A percentile compares a stretch with the other conserved stretches of the same genome.
Evolutionary conservation across 2,329 filamentous ascomycete genomes (phyloP).

Genomic region (Cordyceps fumosorosea): DNA sequence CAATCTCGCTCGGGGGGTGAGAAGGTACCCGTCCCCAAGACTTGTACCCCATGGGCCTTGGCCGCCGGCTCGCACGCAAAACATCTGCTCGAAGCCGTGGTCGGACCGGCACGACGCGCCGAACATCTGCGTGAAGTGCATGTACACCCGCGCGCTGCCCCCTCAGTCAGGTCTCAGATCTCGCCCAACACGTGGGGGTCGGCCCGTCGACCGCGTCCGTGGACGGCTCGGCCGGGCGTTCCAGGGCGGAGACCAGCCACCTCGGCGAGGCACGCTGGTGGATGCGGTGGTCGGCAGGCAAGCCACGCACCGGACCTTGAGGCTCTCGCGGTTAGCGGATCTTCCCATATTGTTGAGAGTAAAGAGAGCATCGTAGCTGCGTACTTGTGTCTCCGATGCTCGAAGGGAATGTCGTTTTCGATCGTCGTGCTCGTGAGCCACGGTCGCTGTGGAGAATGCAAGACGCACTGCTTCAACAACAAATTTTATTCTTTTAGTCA

Average conservation of each 20-base stretch:
- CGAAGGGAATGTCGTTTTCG: conserved; percentile 44
- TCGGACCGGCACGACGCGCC: no score
- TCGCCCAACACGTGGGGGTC: conserved; percentile 55
- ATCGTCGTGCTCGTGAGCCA: conserved; percentile 46
- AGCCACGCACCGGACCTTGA: conserved; percentile 48
- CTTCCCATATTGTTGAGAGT: background rate
- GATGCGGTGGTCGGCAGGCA: conserved; percentile 55
- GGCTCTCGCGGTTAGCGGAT: background rate
- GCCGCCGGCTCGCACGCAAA: no score
- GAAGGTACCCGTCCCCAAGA: no score
- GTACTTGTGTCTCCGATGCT: conserved; percentile 40
- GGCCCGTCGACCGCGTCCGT: conserved; percentile 37
- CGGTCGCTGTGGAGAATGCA: conserved; percentile 20
- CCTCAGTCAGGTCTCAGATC: conserved; percentile 63
- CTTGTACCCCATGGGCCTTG: no score
- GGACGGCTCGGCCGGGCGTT: conserved; percentile 15
- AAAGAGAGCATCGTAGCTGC: background rate
- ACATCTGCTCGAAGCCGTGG: no score
- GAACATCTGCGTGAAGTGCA: conserved; percentile 64
- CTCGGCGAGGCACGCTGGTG: conserved; percentile 55
- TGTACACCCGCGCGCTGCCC: conserved; percentile 53
- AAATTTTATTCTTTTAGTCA: no score
- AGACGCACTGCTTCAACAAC: background rate
- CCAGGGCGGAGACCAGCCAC: conserved; percentile 50
- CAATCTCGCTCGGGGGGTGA: no score